Evolutionary conservation across 2,329 filamentous ascomycete genomes (phyloP), one percentile per base, ranked within the genome.

Genomic region (Mycosphaerella arachidis): DNA sequence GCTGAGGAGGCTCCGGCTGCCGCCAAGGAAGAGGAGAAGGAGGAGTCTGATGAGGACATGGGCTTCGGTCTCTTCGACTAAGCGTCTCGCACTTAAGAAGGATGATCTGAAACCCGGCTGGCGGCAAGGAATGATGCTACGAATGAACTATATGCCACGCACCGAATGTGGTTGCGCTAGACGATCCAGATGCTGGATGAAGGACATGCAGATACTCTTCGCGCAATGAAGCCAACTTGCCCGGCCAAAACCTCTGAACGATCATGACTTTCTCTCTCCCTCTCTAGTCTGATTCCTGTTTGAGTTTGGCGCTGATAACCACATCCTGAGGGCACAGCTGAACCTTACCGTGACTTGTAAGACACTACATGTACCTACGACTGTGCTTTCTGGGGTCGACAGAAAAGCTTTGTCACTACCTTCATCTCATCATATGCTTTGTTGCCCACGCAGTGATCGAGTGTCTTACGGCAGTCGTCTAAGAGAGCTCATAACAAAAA

Each of bases 41-140:
- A 87, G 80, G 85, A 88, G 86, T 91, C 86, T 76, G 85, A 88
- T 73, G 85, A 87, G 72, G 85, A 87, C 76, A 88, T 93, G 90
- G 83, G 90, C 79, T 85, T 83, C 77, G 85, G 85, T 83, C 84
- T 88, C 63, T 87, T 88, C 82, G 85, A 87, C 79, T 82, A 82
- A 71, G 70, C 69, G 70, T 63, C 55, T 69, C 68, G 64, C 63
- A 58, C 51, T 59, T 56, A 46, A 48, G 45, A 45, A 51, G 55
- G 55, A 29, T 33, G 48, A 45, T 54, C 53, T 53, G 40, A 13
- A 54, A 30, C 18, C 9, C 29, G 59, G 48, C 29, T 40, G 53
- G 46, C 0, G 30, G 37, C 30, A 31, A 48, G 18, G 57, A 20
- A 52, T 6, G 20, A 55, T 48, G 27, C 40, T 16, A 40, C 27